Conservation (phyloP, 2,329 filamentous ascomycete species). For the Colletotrichum spaethianum region DNA sequence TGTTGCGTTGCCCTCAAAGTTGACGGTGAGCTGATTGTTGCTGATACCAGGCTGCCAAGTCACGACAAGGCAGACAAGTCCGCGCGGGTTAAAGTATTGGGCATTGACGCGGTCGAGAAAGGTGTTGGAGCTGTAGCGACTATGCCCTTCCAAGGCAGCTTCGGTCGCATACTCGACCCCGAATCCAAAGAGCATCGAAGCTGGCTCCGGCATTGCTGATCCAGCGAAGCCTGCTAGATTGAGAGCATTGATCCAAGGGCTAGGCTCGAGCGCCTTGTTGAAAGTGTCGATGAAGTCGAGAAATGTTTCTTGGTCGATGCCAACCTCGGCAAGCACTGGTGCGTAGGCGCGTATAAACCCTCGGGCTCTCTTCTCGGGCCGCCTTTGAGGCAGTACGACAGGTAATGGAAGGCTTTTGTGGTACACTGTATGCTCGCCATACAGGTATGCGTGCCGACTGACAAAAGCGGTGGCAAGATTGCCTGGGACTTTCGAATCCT, state of each 20-base stretch:
- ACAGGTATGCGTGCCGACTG: neutral
- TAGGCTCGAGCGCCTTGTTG: constrained; percentile 55
- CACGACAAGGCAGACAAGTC: constrained; percentile 66
- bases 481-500: neutral
- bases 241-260: constrained; percentile 55
- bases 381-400: constrained; percentile 66
- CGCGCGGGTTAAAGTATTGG: constrained; percentile 69
- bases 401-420: constrained; percentile 54
- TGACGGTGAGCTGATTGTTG: constrained; percentile 44
- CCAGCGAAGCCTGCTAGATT: constrained; percentile 58
- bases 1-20: constrained; percentile 48
- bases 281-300: constrained; percentile 63
- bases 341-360: constrained; percentile 69
- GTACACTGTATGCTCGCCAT: accelerated
- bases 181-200: constrained; percentile 58
- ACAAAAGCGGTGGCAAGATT: constrained; percentile 22
- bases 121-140: constrained; percentile 60
- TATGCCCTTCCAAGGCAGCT: constrained; percentile 57
- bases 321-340: constrained; percentile 60
- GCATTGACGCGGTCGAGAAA: constrained; percentile 71
- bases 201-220: constrained; percentile 55
- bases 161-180: constrained; percentile 59
- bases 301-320: constrained; percentile 64
- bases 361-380: constrained; percentile 61
- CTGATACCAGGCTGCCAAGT: constrained; percentile 62